Evolutionary conservation across 192 early-diverging fungal genomes (phyloP), one percentile per base, ranked within the genome.

Genomic region (Linnemannia exigua): DNA sequence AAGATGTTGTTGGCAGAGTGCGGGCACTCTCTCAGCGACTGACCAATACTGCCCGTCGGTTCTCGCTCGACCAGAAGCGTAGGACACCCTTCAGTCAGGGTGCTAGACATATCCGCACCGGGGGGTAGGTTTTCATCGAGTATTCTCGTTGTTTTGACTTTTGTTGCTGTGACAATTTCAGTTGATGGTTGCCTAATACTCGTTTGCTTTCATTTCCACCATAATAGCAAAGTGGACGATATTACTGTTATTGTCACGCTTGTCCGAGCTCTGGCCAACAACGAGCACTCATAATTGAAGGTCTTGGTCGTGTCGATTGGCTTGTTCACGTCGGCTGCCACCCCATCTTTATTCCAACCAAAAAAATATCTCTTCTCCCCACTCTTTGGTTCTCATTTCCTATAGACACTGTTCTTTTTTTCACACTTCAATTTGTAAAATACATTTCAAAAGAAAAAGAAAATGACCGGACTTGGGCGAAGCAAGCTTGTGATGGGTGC

Each of bases 191-290:
- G 36, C 19, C 16, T 63, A 25, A 31, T 0, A 14, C 28, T 5
- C 58, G 20, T 58, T 58, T 52, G 5, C 70, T 71, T 74, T 35
- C 33, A 66, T 47, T 25, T 8, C 4, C 44, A 17, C 48, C 7
- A 17, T 33, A 61, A 4, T 82, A 89, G 92, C 35, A 93, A 93
- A 88, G 76, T 91, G 22, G 92, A 93, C 37, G 92, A 93, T 63
- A 93, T 93, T 36, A 91, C 91, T 12, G 90, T 89, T 41, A 88
- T 93, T 67, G 89, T 92, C 28, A 91, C 92, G 0, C 70, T 91
- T 28, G 91, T 92, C 28, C 74, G 80, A 51, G 73, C 79, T 22
- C 69, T 73, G 4, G 36, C 50, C 20, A 81, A 68, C 67, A 51
- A 48, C 22, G 73, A 75, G 47, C 25, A 75, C 63, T 41, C 74